Percentiles rank a stretch among this genome's conserved stretches.
Conservation (phyloP, 306 rosid genomes). For the Dryas octopetala region DNA sequence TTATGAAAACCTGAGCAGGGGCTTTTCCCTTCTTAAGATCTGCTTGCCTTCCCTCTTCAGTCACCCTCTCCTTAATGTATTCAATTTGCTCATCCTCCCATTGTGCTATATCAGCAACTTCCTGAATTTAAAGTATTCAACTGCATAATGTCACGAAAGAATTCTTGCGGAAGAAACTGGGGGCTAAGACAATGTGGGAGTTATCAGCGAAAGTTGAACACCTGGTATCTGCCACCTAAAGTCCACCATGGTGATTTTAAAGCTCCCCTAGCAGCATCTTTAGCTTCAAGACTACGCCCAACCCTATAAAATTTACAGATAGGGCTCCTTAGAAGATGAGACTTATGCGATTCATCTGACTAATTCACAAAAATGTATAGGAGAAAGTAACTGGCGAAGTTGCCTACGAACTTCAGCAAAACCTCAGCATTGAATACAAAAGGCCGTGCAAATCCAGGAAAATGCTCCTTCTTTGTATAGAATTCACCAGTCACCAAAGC, state of each 20-base stretch:
- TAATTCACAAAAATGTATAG: constrained; percentile 17
- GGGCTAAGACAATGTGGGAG: constrained; percentile 12
- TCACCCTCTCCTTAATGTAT: constrained; percentile 80
- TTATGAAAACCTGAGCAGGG: constrained; percentile 64
- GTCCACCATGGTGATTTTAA: constrained; percentile 98
- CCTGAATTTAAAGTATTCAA: constrained; percentile 45
- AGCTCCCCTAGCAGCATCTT: constrained; percentile 94
- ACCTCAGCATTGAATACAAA: constrained; percentile 88
- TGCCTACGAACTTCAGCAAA: constrained; percentile 69
- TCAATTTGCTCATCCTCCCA: constrained; percentile 98
- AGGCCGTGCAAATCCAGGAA: constrained; percentile 96
- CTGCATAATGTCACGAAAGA: background rate
- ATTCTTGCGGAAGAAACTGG: background rate
- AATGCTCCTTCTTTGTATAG: constrained; percentile 87
- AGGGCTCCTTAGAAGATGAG: constrained; percentile 25
- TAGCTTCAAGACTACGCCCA: constrained; percentile 80
- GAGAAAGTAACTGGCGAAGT: constrained; percentile 17
- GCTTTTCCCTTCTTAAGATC: constrained; percentile 85
- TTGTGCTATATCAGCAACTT: constrained; percentile 81
- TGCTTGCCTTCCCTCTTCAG: constrained; percentile 83
- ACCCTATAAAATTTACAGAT: constrained; percentile 45
- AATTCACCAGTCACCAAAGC: constrained; percentile 91
- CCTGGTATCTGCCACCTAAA: constrained; percentile 79
- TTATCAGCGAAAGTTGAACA: constrained; percentile 21
- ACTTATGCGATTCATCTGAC: constrained; percentile 10